phyloP scores from a whole-genome alignment of 2,329 filamentous ascomycete genomes.

The Bipolaris gigantea region DNA sequence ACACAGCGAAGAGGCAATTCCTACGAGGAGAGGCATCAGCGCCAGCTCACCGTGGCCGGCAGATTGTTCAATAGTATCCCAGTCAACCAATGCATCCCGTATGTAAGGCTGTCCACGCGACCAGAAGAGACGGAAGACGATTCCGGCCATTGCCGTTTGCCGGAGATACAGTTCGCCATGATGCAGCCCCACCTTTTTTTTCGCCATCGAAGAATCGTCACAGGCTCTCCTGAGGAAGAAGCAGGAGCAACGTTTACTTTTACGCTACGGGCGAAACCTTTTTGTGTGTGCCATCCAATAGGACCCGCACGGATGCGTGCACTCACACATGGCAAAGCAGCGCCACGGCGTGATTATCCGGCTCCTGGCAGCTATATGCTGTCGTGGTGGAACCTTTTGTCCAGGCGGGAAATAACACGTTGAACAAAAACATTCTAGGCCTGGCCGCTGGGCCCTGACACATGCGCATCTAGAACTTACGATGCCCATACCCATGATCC shows the following conservation, averaged over 20 bases:
- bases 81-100: not conserved
- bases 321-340: not conserved
- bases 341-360: not conserved
- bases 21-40: not conserved
- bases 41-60: conserved; percentile 1
- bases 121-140: not conserved
- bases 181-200: not conserved
- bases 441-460: not conserved
- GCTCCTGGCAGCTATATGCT: not conserved
- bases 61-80: not conserved
- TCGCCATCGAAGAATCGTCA: not conserved
- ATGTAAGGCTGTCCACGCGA: not conserved
- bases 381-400: not conserved
- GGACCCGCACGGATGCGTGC: not conserved
- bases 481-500: not conserved
- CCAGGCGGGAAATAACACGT: not conserved
- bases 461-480: conserved; percentile 4
- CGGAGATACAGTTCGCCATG: not conserved
- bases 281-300: not conserved
- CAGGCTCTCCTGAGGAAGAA: not conserved
- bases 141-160: not conserved
- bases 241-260: conserved; percentile 5
- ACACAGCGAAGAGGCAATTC: not conserved
- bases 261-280: not conserved
- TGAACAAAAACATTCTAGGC: not conserved